phyloP scores from a whole-genome alignment of 768 basidiomycete species.

The Mycena rosella region DNA sequence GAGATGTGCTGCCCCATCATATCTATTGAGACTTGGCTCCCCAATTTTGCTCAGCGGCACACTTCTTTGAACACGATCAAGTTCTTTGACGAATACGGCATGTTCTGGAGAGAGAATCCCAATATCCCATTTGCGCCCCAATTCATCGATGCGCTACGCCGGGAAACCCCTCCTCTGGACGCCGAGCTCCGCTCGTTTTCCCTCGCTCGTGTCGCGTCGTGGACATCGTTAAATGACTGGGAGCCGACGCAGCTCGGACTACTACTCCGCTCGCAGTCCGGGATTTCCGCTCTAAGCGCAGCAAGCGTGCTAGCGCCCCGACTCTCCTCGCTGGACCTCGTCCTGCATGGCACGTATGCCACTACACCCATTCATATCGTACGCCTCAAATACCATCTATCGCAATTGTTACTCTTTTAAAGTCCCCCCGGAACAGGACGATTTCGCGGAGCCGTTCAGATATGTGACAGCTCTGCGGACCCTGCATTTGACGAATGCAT shows the following conservation, averaged over 20 bases:
- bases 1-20: neutral
- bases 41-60: neutral
- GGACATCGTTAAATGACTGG: conserved; percentile 7
- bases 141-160: neutral
- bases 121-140: neutral
- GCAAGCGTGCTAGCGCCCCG: neutral
- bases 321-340: neutral
- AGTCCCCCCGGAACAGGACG: no score
- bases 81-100: neutral
- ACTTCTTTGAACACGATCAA: neutral
- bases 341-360: neutral
- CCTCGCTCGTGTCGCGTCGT: neutral
- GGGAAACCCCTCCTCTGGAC: no score
- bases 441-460: neutral
- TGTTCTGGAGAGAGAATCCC: neutral
- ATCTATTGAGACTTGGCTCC: conserved; percentile 4
- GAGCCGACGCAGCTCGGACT: neutral
- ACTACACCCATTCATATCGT: neutral
- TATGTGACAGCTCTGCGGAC: neutral
- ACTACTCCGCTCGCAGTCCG: neutral
- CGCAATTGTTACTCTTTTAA: no score
- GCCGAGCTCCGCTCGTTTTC: neutral
- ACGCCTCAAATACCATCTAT: neutral
- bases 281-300: neutral
- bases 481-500: neutral